These are phyloP conservation scores for Penicillium riverlandense DNA, from an alignment of 495 filamentous ascomycete species.

Conservation along the genomic window DNA sequence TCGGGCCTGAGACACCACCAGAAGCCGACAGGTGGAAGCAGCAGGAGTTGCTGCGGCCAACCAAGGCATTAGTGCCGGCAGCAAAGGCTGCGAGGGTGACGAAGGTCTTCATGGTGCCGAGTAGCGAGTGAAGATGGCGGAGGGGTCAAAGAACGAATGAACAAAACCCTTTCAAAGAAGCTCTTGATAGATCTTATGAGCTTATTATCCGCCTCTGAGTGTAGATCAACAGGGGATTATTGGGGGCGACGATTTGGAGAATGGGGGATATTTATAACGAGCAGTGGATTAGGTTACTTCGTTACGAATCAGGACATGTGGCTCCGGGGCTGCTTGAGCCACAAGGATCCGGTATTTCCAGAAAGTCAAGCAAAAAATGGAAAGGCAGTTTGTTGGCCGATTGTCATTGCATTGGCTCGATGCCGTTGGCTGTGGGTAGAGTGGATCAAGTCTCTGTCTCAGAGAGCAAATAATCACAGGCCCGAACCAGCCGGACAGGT, in stretches of 20 bases:
- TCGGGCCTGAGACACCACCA: conserved; percentile 32
- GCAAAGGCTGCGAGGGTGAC: conserved; percentile 23
- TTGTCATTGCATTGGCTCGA: neutral
- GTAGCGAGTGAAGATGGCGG: neutral
- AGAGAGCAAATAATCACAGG: conserved; percentile 3
- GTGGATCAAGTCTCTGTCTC: conserved; percentile 2
- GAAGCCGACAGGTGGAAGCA: conserved; percentile 41
- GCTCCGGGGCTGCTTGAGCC: too few relatives aligned
- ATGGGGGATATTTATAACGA: neutral
- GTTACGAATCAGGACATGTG: neutral
- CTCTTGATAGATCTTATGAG: too few relatives aligned
- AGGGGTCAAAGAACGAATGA: neutral
- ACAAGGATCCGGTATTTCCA: too few relatives aligned
- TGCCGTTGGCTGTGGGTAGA: conserved; percentile 6
- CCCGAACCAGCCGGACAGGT: conserved; percentile 17
- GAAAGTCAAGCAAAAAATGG: too few relatives aligned
- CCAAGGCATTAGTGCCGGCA: conserved; percentile 26
- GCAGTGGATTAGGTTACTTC: neutral
- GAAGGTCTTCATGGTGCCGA: conserved; percentile 19
- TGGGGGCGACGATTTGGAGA: neutral
- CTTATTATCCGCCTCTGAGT: too few relatives aligned
- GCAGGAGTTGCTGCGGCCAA: conserved; percentile 26
- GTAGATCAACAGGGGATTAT: too few relatives aligned
- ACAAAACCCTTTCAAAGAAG: neutral
- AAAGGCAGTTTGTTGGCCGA: too few relatives aligned